Conservation (phyloP, 2,329 filamentous ascomycete genomes). For the Aureobasidium sp. region DNA sequence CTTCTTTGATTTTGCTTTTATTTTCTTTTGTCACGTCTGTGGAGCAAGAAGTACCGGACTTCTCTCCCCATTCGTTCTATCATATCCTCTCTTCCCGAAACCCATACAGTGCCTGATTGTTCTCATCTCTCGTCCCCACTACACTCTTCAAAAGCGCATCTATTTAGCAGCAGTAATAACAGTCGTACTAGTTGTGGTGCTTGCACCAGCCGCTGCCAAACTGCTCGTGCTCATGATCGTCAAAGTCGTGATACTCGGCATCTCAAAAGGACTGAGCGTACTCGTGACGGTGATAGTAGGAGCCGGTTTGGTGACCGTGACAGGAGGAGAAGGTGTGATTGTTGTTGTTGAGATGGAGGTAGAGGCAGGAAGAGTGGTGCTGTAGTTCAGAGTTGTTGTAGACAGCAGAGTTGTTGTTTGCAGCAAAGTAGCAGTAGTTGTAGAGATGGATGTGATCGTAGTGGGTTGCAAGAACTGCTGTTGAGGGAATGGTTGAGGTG, state of each 20-base stretch:
- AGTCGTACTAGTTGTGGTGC: conserved; percentile 7
- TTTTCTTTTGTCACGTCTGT: too few species aligned
- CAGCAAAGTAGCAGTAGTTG: background rate
- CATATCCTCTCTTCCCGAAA: too few species aligned
- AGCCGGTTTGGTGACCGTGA: conserved; percentile 12
- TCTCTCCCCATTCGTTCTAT: background rate
- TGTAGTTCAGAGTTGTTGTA: background rate
- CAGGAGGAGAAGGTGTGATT: background rate
- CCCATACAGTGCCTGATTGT: too few species aligned
- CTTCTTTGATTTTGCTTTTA: too few species aligned
- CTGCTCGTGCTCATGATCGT: conserved; percentile 11
- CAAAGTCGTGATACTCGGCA: conserved; percentile 12
- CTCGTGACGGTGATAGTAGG: conserved; percentile 11
- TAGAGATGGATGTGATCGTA: background rate
- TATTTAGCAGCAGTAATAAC: background rate
- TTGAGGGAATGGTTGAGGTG: background rate
- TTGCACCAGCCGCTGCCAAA: background rate
- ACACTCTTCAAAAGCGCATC: too few species aligned
- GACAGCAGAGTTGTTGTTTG: background rate
- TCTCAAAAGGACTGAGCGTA: background rate
- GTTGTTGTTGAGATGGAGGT: background rate
- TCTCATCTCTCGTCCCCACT: too few species aligned
- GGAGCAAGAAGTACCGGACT: background rate
- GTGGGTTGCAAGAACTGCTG: background rate
- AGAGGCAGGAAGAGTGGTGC: background rate